A percentile compares a stretch with the other conserved stretches of the same genome.
These are phyloP conservation scores for Starmerella bombi DNA, from an alignment of 805 yeast species.

Conservation along the genomic window DNA sequence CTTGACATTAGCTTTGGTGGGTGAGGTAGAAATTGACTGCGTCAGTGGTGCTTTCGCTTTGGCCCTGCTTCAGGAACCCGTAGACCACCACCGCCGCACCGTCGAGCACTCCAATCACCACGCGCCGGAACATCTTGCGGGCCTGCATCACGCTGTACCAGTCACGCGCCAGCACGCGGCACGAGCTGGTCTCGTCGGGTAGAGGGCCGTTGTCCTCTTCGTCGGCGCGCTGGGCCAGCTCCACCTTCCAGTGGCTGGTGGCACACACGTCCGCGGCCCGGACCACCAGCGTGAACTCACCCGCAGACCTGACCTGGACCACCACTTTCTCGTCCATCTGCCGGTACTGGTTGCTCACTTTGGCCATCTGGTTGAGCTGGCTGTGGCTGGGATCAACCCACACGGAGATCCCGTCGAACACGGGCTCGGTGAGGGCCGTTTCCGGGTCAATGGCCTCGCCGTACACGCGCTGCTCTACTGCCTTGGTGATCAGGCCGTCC, in stretches of 20 bases:
- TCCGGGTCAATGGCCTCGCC: constrained; percentile 46
- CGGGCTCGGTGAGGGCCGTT: constrained; percentile 39
- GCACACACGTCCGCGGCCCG: constrained; percentile 23
- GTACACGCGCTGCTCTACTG: constrained; percentile 38
- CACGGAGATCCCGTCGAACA: constrained; percentile 40
- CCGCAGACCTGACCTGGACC: constrained; percentile 18
- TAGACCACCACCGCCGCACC: constrained; percentile 11
- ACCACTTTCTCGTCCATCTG: constrained; percentile 19
- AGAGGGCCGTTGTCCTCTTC: constrained; percentile 1
- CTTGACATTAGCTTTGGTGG: constrained; percentile 9
- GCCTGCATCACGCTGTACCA: constrained; percentile 14
- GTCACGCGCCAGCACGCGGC: constrained; percentile 13
- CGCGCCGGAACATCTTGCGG: constrained; percentile 13
- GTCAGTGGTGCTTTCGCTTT: constrained; percentile 6
- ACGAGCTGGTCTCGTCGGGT: constrained; percentile 2
- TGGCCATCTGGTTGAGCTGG: constrained; percentile 27
- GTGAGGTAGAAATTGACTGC: constrained; percentile 15
- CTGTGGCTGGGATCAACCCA: constrained; percentile 29
- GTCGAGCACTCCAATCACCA: constrained; percentile 16
- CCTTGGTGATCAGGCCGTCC: constrained; percentile 26
- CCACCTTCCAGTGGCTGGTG: constrained; percentile 23
- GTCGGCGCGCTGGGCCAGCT: constrained; percentile 12
- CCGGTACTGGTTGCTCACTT: constrained; percentile 27
- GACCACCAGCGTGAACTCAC: constrained; percentile 19
- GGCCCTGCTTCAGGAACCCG: constrained; percentile 13